Evolutionary conservation across 2,329 filamentous ascomycete species (phyloP).

Genomic region (Nemania serpens): DNA sequence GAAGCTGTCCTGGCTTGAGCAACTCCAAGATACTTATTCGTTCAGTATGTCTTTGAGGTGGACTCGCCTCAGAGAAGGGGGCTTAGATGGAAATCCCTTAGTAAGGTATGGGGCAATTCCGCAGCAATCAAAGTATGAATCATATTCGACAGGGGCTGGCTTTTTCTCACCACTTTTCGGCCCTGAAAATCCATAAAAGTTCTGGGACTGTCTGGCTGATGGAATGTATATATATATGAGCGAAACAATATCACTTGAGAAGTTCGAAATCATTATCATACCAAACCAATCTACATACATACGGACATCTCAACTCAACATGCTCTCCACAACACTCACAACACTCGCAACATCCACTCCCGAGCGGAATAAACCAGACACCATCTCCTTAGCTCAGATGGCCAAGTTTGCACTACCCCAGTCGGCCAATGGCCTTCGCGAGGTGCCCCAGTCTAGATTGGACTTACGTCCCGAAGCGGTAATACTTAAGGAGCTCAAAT

Average conservation of each 20-base stretch:
- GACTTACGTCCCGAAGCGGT: slow-evolving; percentile 41
- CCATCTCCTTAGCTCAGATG: slow-evolving; percentile 1
- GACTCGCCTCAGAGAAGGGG: not conserved
- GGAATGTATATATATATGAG: not conserved
- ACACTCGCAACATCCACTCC: not conserved
- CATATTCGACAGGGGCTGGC: not conserved
- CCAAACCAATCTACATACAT: not conserved
- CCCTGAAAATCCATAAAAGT: not conserved
- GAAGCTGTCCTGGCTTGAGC: not conserved
- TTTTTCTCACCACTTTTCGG: too few relatives aligned
- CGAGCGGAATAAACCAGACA: not conserved
- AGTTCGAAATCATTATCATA: not conserved
- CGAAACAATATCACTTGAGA: not conserved
- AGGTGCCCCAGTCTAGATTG: slow-evolving; percentile 30
- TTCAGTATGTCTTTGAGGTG: not conserved
- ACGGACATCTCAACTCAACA: not conserved
- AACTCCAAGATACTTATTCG: not conserved
- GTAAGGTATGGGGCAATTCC: not conserved
- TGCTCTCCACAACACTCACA: not conserved
- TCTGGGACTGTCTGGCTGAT: too few relatives aligned
- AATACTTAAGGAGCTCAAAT: slow-evolving; percentile 36
- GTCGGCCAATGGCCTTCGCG: slow-evolving; percentile 30
- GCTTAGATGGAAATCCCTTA: not conserved
- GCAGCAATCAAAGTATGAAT: slow-evolving; percentile 13
- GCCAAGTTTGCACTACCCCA: slow-evolving; percentile 31